Base-by-base conservation (phyloP, 2,329 filamentous ascomycete species). In the Neodidymelliopsis sp. region DNA sequence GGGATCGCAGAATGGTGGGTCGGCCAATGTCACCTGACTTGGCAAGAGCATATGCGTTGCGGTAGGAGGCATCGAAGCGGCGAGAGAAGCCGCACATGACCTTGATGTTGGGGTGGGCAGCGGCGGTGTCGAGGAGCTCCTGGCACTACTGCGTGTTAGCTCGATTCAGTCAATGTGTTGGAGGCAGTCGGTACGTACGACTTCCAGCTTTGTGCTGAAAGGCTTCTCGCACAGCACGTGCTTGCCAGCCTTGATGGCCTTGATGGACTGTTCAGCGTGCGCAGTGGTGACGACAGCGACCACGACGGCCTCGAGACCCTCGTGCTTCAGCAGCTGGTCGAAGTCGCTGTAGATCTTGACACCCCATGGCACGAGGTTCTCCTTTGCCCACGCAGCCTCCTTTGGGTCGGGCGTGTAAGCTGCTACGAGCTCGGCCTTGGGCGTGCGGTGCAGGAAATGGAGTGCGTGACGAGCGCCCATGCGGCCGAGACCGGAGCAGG, bases 51-150 rank as follows among this genome's bases (percentile, higher is more conserved):
- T 76, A 78, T 15, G 85, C 86, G 39, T 85, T 79, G 46, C 83
- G 78, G 75, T 88, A 88, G 29, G 82, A 85, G 33, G 78, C 74
- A 60, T 89, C 86, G 74, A 89, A 89, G 46, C 84, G 82, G 22
- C 84, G 80, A 4, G 82, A 85, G 75, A 86, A 86, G 6, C 84
- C 84, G 59, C 83, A 85, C 76, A 88, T 82, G 45, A 88, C 83
- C 68, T 87, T 88, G 15, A 85, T 77, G 40, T 85, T 66, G 1
- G 84, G 84, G 40, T 80, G 78, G 52, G 75, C 74, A 48, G 73
- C 70, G 19, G 83, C 81, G 6, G 81, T 81, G 36, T 81, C 77
- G 52, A 87, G 75, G 29, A 88, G 84, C 15, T 78, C 73, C 74
- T 85, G 79, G 39, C 81, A 84, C 82, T 85, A 53, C 19, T 12